A percentile compares a stretch with the other conserved stretches of the same genome.
Evolutionary conservation across 345 rosid species (phyloP).

Genomic region (Aethionema arabicum): DNA sequence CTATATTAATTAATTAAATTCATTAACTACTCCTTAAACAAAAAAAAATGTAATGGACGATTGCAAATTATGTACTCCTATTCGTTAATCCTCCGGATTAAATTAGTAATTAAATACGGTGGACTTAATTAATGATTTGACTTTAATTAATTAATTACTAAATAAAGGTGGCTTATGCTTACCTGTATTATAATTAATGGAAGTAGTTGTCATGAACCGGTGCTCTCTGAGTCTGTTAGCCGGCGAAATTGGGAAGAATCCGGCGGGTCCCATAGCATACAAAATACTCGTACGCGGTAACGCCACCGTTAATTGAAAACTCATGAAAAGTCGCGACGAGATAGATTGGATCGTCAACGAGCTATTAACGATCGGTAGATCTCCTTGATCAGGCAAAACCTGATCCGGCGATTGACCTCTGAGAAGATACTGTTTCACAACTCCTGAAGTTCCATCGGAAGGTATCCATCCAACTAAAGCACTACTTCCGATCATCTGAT

Average conservation of each 20-base stretch:
- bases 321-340: slow-evolving; percentile 58
- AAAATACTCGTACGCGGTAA: slow-evolving; percentile 47
- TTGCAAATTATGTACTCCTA: too few species aligned
- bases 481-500: slow-evolving; percentile 67
- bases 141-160: not conserved
- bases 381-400: slow-evolving; percentile 61
- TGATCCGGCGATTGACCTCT: slow-evolving; percentile 38
- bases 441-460: slow-evolving; percentile 20
- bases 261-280: slow-evolving; percentile 60
- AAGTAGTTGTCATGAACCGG: slow-evolving; percentile 45
- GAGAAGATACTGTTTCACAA: slow-evolving; percentile 51
- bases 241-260: slow-evolving; percentile 50
- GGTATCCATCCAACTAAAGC: slow-evolving; percentile 83
- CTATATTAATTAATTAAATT: too few species aligned
- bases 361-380: slow-evolving; percentile 36
- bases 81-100: too few species aligned
- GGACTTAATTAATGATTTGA: slow-evolving; percentile 10
- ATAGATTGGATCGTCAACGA: slow-evolving; percentile 45
- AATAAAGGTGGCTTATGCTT: not conserved
- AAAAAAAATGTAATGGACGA: too few species aligned
- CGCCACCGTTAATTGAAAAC: slow-evolving; percentile 52
- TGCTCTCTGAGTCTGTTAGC: slow-evolving; percentile 50
- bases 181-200: slow-evolving; percentile 66
- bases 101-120: not conserved
- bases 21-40: too few species aligned